Conservation (phyloP, 83 land plant species). For the Diphasiastrum complanatum region DNA sequence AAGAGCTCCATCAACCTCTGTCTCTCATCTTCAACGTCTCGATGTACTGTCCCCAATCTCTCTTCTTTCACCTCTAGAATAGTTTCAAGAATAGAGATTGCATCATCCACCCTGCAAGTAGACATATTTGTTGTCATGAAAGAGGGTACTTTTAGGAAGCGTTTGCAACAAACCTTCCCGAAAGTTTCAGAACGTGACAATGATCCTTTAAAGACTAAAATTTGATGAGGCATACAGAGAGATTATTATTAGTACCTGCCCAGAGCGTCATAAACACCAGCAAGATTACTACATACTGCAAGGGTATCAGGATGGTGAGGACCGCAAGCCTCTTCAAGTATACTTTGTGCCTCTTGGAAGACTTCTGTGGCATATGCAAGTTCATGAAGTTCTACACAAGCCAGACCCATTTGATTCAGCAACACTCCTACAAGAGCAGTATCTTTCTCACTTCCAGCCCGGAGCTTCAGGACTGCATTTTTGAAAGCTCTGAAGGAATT, state of each 20-base stretch:
- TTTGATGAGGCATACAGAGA: neutral
- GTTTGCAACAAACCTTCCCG: neutral
- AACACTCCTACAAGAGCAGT: conserved; percentile 73
- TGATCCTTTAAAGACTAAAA: neutral
- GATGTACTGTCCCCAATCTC: conserved; percentile 84
- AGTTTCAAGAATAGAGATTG: conserved; percentile 61
- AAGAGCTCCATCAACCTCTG: conserved; percentile 57
- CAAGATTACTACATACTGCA: conserved; percentile 86
- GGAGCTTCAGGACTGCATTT: conserved; percentile 55
- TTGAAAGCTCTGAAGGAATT: conserved; percentile 56
- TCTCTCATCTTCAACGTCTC: conserved; percentile 78
- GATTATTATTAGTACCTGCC: conserved; percentile 55
- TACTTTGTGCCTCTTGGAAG: conserved; percentile 72
- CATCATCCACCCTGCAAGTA: conserved; percentile 58
- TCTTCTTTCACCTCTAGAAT: conserved; percentile 74
- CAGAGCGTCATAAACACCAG: conserved; percentile 89
- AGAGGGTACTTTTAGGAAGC: neutral
- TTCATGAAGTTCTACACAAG: conserved; percentile 63
- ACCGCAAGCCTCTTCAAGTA: conserved; percentile 70
- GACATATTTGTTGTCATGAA: neutral
- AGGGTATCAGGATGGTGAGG: conserved; percentile 89
- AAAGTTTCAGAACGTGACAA: conserved; percentile 8
- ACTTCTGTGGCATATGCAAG: conserved; percentile 60
- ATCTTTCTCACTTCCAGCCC: conserved; percentile 56
- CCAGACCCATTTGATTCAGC: conserved; percentile 91